Evolutionary conservation across 352 stramenopile species (phyloP), one percentile per base, ranked within the genome.

Genomic region (Aphanomyces astaci): DNA sequence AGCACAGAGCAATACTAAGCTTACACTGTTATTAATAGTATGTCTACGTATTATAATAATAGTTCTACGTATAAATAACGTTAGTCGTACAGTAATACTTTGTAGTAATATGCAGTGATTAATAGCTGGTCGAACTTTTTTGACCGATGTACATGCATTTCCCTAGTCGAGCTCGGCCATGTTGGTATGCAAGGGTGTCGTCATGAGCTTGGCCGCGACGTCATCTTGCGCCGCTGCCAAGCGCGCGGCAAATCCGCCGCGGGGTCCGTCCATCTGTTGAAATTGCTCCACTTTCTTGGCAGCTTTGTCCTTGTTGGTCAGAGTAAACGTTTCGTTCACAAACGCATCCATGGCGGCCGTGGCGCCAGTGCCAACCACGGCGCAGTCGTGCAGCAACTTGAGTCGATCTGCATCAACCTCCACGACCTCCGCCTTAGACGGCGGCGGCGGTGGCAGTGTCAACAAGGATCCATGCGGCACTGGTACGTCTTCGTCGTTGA

Each of bases 341-440:
- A 91, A 89, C 2, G 73, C 63, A 28, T 88, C 77, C 45, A 72
- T 78, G 4, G 67, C 66, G 7, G 75, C 75, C 19, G 66, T 63
- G 1, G 54, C 69, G 0, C 72, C 76, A 17, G 74, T 71, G 2
- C 82, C 85, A 0, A 93, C 80, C 1, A 74, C 84, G 2, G 82
- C 85, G 53, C 85, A 93, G 74, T 91, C 79, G 27, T 90, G 81
- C n/a, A 91, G 68, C 15, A 91, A 66, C 52, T 86, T 67, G 48
- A 88, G 73, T 7, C 81, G 75, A 0, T 72, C 65, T 17, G 79
- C 69, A 57, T 89, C 77, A 13, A 92, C 82, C 15, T 73, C 63
- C 22, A 89, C 87, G 9, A 60, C 55, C 56, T 54, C 27, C 27
- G 27, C 32, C 22, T 62, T n/a, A 9, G 62, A 36, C 13, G 39